Evolutionary conservation across 1,284 basidiomycete genomes (phyloP), one percentile per base, ranked within the genome.

Genomic region (Microbotryum scabiosae): DNA sequence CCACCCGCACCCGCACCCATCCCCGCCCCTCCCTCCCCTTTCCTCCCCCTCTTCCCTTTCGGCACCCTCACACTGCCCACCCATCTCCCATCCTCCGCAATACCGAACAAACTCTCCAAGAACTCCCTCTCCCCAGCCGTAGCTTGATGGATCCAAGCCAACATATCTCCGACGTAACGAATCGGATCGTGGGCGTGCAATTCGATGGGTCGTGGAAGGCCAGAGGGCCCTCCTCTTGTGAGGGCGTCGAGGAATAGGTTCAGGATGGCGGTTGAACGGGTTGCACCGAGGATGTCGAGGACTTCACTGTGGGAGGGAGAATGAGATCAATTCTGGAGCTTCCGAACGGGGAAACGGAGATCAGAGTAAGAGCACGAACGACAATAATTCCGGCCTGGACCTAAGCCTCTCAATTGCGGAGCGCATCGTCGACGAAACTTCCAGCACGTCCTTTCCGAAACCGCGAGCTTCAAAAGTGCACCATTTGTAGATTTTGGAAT

Each of bases 91-190:
- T 84, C 84, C 32, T 76, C 78, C 58, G 80, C 82, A 55, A 90
- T 73, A 9, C 82, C 85, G 69, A 96, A 94, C 44, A 96, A 75
- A 32, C 82, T 79, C 71, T 94, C 90, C 23, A 97, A 79, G 71
- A 92, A 90, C 76, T 98, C 96, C 54, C 87, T 85, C 75, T 98
- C 94, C 4, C 86, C 87, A 0, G 94, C 94, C 62, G 96, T 91
- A 0, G 87, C 82, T 68, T 98, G 96, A 76, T 98, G 94, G 1
- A 97, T 85, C 96, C 94, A 98, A 0, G 93, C 94, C 5, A 98
- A 83, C 90, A 98, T 97, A 74, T 97, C 94, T 21, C 94, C 93
- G 18, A 96, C 85, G 73, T 98, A 98, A 28, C 94, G 85, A 65
- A 91, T 81, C 0, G 94, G 92, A 73, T 98, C 94, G 71, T 98